phyloP scores from a whole-genome alignment of 2,329 filamentous ascomycete genomes.

The Phymatotrichopsis omnivora region DNA sequence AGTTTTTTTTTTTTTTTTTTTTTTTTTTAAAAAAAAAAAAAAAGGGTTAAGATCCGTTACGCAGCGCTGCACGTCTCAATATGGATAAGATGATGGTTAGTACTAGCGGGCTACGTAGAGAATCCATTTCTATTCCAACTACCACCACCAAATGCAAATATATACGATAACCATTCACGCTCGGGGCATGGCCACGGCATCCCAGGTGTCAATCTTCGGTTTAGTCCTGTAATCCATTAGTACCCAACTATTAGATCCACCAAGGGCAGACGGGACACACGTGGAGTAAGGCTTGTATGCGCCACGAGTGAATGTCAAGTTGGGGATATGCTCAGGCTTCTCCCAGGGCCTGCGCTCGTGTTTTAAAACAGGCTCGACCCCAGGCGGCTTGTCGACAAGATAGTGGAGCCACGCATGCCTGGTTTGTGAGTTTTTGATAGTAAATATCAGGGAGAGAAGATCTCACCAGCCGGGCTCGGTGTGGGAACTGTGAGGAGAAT shows the following conservation, averaged over 20 bases:
- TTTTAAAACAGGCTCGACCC: slow-evolving; percentile 61
- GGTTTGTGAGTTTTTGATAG: not conserved
- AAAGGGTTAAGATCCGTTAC: no score
- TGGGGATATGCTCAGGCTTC: slow-evolving; percentile 59
- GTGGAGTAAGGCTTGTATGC: slow-evolving; percentile 93
- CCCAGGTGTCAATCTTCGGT: slow-evolving; percentile 47
- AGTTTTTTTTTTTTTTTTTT: no score
- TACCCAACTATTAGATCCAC: not conserved
- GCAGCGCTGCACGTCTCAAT: no score
- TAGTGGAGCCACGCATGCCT: slow-evolving; percentile 97
- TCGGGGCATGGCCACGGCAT: slow-evolving; percentile 36
- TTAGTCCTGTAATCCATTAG: slow-evolving; percentile 39
- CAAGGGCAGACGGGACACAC: slow-evolving; percentile 47
- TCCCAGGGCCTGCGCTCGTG: slow-evolving; percentile 65
- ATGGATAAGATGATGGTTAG: no score
- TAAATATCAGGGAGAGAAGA: slow-evolving; percentile 10
- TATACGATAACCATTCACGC: slow-evolving; percentile 8
- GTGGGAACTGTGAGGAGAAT: slow-evolving; percentile 51
- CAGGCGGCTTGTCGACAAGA: slow-evolving; percentile 75
- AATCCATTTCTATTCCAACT: no score
- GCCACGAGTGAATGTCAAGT: slow-evolving; percentile 62
- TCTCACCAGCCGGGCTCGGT: slow-evolving; percentile 79
- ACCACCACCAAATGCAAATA: no score
- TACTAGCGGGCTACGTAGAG: no score
- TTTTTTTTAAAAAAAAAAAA: no score